Percentiles rank a stretch among this genome's conserved stretches.
Conservation (phyloP, 2,329 filamentous ascomycete genomes). For the Xylariaceae sp. region DNA sequence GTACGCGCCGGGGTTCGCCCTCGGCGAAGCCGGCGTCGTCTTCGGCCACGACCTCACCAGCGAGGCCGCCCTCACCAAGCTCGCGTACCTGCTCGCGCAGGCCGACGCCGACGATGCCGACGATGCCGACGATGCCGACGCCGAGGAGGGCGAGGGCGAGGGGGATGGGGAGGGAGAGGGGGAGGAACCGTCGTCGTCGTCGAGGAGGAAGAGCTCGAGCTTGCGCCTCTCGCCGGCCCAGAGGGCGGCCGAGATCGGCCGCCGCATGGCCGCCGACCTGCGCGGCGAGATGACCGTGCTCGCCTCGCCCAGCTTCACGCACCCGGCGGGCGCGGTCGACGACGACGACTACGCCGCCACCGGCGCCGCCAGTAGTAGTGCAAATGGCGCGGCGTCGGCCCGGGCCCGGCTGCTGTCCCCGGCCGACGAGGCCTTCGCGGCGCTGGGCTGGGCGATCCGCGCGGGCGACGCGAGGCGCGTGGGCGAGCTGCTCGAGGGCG, state of each 20-base stretch:
- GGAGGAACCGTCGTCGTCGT: too few relatives aligned
- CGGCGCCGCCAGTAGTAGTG: conserved; percentile 50
- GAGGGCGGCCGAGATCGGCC: conserved; percentile 59
- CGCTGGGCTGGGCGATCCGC: conserved; percentile 72
- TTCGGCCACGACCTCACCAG: conserved; percentile 85
- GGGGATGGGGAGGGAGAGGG: too few relatives aligned
- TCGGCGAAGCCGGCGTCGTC: conserved; percentile 78
- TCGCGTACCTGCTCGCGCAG: conserved; percentile 73
- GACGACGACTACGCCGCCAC: conserved; percentile 33
- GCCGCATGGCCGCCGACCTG: conserved; percentile 65
- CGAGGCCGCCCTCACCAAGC: conserved; percentile 84
- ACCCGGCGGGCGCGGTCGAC: conserved; percentile 53
- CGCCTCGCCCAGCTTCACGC: conserved; percentile 64
- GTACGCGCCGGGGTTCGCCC: conserved; percentile 69
- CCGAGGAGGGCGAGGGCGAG: too few relatives aligned
- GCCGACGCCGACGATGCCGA: conserved; percentile 53
- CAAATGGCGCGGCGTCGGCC: conserved; percentile 35
- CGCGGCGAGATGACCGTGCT: conserved; percentile 81
- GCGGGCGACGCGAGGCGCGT: conserved; percentile 61
- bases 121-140: conserved; percentile 42
- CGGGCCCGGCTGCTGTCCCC: conserved; percentile 38
- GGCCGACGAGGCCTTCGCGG: conserved; percentile 59
- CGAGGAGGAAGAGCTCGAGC: too few relatives aligned
- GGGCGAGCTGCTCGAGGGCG: conserved; percentile 57
- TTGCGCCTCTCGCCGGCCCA: too few relatives aligned